A percentile compares a stretch with the other conserved stretches of the same genome.
These are phyloP conservation scores for Acarospora socialis DNA, from an alignment of 2,329 filamentous ascomycete genomes.

Conservation along the genomic window DNA sequence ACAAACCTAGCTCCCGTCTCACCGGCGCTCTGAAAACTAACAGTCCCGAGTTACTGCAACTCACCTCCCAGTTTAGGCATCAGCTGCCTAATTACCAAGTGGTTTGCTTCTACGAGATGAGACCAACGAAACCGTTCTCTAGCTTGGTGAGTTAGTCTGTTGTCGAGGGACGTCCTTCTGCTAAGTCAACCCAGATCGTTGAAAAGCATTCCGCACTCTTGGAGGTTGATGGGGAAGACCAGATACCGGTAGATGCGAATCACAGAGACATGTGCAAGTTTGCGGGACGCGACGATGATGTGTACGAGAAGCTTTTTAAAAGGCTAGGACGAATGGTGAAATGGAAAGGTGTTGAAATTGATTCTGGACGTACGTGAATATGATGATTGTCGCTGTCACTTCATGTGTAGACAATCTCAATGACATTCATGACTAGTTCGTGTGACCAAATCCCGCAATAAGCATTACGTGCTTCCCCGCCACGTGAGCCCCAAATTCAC, in stretches of 20 bases:
- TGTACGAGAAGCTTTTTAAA: conserved; percentile 7
- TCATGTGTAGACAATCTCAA: not conserved
- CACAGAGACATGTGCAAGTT: conserved; percentile 24
- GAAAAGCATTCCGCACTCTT: conserved; percentile 24
- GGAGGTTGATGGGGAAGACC: conserved; percentile 22
- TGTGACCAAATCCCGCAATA: not conserved
- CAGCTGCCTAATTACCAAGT: conserved; percentile 23
- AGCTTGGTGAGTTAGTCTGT: conserved; percentile 6
- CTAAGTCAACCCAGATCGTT: conserved; percentile 18
- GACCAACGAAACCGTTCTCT: conserved; percentile 7
- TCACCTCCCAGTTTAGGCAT: conserved; percentile 22
- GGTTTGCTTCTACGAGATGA: conserved; percentile 22
- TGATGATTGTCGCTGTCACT: too few relatives aligned
- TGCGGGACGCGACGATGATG: not conserved
- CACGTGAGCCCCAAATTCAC: not conserved
- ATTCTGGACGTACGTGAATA: too few relatives aligned
- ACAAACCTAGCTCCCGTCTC: conserved; percentile 20
- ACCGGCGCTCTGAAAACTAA: conserved; percentile 18
- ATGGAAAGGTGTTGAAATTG: too few relatives aligned
- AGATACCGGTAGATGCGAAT: conserved; percentile 23
- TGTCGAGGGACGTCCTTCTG: not conserved
- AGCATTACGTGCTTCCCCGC: conserved; percentile 2
- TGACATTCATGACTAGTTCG: not conserved
- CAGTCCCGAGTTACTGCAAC: conserved; percentile 12
- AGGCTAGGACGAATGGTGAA: conserved; percentile 7